Evolutionary conservation across 225 moss, liverwort and hornwort genomes (phyloP), one percentile per base, ranked within the genome.

Genomic region (Ulota crispa): DNA sequence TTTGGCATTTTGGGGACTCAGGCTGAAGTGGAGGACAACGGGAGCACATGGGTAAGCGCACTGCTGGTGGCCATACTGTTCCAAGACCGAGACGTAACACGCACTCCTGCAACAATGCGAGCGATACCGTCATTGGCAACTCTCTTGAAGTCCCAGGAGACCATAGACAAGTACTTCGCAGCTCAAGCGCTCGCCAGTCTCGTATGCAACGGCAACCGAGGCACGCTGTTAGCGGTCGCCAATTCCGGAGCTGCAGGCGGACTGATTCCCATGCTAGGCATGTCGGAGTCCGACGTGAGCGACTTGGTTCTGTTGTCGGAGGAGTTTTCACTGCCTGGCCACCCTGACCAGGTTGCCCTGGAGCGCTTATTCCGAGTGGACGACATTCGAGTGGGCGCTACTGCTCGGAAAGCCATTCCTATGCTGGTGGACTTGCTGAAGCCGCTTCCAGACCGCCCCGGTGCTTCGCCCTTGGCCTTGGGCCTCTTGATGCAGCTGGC

Each of bases 241-340:
- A 99, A 99, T 80, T 99, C 99, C n/a, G 99, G 99, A 39, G 99
- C 99, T 62, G 96, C 99, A 81, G 92, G 94, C 28, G 94, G 99
- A 2, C 87, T 99, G 45, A 96, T 99, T 9, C 92, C 92, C 63
- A 93, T 99, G 69, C 84, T 99, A 67, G 99, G 99, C 27, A 96
- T 88, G 87, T 87, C 93, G 4, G 96, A 96, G 76, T 94, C 96
- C 1, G 94, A 99, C 56, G 88, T 95, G 55, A 88, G 92, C 75
- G 93, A 94, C 68, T 85, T 99, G 78, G 94, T 96, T 32, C 81
- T 92, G 50, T 75, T 99, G 11, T 92, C 99, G 1, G 93, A 96
- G 83, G 99, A 96, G 67, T 99, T 99, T 83, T 73, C 86, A 5
- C 86, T 99, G 42, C 87, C 93, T 34, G 91, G 92, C 39, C 90